A percentile compares a stretch with the other conserved stretches of the same genome.
Conservation (phyloP, 331 rosid genomes). For the Dryas integrifolia region DNA sequence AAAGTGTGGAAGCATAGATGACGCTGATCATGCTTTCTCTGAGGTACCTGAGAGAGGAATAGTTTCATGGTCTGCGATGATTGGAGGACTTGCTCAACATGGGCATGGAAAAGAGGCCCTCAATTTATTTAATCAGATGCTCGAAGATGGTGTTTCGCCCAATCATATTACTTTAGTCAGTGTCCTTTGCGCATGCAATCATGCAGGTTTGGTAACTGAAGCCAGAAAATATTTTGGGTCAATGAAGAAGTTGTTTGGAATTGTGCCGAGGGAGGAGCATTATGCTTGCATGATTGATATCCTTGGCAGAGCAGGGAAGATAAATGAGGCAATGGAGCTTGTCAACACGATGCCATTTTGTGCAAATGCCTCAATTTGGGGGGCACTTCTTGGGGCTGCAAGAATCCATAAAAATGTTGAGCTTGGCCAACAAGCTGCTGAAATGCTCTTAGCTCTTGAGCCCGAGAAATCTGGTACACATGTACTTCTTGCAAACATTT, state of each 20-base stretch:
- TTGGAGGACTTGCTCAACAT: conserved; percentile 89
- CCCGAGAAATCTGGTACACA: conserved; percentile 90
- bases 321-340: conserved; percentile 72
- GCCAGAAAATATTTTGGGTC: conserved; percentile 64
- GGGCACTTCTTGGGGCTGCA: conserved; percentile 91
- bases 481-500: conserved; percentile 83
- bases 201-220: conserved; percentile 74
- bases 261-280: conserved; percentile 76
- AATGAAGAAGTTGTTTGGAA: conserved; percentile 65
- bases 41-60: conserved; percentile 75
- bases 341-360: conserved; percentile 68
- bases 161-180: conserved; percentile 84
- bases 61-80: conserved; percentile 95
- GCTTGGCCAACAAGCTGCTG: conserved; percentile 73
- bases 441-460: conserved; percentile 68
- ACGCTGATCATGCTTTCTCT: conserved; percentile 62
- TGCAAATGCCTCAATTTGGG: conserved; percentile 80
- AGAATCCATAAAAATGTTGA: conserved; percentile 76
- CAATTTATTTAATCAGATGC: conserved; percentile 69
- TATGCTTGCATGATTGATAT: conserved; percentile 97
- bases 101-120: conserved; percentile 80
- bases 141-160: conserved; percentile 56
- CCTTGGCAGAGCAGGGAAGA: conserved; percentile 80
- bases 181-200: conserved; percentile 90
- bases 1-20: conserved; percentile 83